Evolutionary conservation across 352 stramenopile species (phyloP).

Genomic region (Phytophthora macrochlamydospora): DNA sequence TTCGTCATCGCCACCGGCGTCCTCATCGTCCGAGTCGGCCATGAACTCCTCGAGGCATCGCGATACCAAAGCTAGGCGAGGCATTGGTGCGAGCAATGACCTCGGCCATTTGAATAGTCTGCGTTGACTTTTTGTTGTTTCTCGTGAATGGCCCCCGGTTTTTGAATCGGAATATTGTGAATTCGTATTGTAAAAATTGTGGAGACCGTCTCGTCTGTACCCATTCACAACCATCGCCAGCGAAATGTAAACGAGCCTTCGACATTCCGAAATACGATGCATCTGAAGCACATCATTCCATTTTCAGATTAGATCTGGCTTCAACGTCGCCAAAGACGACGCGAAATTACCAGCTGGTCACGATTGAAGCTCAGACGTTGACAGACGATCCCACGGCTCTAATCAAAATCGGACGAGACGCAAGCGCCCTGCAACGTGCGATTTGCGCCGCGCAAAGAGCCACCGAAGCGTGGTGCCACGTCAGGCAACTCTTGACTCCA

Average conservation of each 20-base stretch:
- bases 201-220: too few relatives aligned
- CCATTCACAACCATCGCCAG: too few relatives aligned
- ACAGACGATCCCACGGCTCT: neutral
- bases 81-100: too few relatives aligned
- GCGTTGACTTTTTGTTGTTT: too few relatives aligned
- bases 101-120: too few relatives aligned
- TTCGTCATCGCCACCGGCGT: constrained; percentile 73
- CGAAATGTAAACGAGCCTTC: too few relatives aligned
- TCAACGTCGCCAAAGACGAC: neutral
- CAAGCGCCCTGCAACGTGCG: neutral
- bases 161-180: too few relatives aligned
- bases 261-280: too few relatives aligned
- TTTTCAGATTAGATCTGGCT: neutral
- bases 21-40: constrained; percentile 83
- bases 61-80: neutral
- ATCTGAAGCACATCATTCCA: too few relatives aligned
- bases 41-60: constrained; percentile 78
- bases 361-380: neutral
- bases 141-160: too few relatives aligned
- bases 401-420: neutral
- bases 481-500: neutral
- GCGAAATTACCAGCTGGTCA: neutral
- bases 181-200: too few relatives aligned
- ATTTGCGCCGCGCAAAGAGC: neutral
- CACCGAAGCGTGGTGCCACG: neutral